A percentile compares a stretch with the other conserved stretches of the same genome.
phyloP scores from a whole-genome alignment of 2,329 filamentous ascomycete species.

The Aureobasidium pullulans region DNA sequence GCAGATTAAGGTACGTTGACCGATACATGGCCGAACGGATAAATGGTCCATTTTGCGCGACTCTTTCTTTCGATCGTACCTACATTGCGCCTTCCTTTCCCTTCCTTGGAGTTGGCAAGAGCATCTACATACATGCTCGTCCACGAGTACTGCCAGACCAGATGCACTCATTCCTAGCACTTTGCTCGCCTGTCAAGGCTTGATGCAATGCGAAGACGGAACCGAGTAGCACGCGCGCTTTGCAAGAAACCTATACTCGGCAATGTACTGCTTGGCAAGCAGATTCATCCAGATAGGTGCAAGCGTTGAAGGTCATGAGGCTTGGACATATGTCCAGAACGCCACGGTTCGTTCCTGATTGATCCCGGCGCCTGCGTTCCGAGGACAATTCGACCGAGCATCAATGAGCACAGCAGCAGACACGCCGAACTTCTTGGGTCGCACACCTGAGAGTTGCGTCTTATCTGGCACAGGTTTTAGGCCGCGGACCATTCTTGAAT shows the following conservation, averaged over 20 bases:
- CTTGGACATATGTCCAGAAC: constrained; percentile 18
- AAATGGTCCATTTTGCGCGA: constrained; percentile 20
- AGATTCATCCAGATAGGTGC: constrained; percentile 24
- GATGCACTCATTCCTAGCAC: constrained; percentile 12
- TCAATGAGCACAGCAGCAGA: constrained; percentile 48
- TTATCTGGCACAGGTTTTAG: background rate
- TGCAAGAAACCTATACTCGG: constrained; percentile 14
- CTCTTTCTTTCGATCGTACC: constrained; percentile 20
- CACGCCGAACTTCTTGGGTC: background rate
- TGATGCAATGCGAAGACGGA: constrained; percentile 31
- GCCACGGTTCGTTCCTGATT: background rate
- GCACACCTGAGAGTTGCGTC: background rate
- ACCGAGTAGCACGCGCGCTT: constrained; percentile 50
- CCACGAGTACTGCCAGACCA: constrained; percentile 6
- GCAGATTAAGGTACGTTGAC: constrained; percentile 99
- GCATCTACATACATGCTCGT: background rate
- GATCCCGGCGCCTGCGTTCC: background rate
- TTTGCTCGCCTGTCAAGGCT: constrained; percentile 26
- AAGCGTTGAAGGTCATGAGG: constrained; percentile 26
- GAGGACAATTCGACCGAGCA: constrained; percentile 20
- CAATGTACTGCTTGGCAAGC: constrained; percentile 17
- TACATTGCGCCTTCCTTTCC: background rate
- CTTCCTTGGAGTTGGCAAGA: constrained; percentile 6
- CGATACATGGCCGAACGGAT: constrained; percentile 47
- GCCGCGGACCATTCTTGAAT: background rate